Percentiles rank a stretch among this genome's conserved stretches.
Evolutionary conservation across 2,329 filamentous ascomycete species (phyloP).

Genomic region (Fusarium circinatum): DNA sequence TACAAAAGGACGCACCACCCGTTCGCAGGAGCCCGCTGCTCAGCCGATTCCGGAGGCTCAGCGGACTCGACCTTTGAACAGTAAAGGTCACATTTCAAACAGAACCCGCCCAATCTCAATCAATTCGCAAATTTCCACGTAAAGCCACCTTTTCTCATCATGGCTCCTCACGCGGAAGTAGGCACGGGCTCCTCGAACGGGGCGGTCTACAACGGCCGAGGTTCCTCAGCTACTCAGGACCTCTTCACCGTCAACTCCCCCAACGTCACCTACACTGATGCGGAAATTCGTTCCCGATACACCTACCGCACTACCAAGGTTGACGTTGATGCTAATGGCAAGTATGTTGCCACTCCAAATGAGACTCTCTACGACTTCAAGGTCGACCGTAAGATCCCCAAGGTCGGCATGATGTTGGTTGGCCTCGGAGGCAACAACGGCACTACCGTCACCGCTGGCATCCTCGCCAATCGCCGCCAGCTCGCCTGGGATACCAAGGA

Average conservation of each 20-base stretch:
- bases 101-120: slow-evolving; percentile 43
- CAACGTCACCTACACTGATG: slow-evolving; percentile 90
- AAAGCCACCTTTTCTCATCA: slow-evolving; percentile 59
- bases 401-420: slow-evolving; percentile 96
- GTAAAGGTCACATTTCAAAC: slow-evolving; percentile 58
- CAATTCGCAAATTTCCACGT: slow-evolving; percentile 39
- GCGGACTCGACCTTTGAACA: slow-evolving; percentile 71
- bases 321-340: slow-evolving; percentile 75
- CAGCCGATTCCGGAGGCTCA: slow-evolving; percentile 86
- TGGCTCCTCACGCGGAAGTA: slow-evolving; percentile 91
- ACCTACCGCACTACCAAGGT: slow-evolving; percentile 95
- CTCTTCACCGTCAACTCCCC: slow-evolving; percentile 91
- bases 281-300: slow-evolving; percentile 92
- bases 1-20: slow-evolving; percentile 83
- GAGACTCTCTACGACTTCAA: slow-evolving; percentile 97
- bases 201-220: slow-evolving; percentile 62
- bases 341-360: slow-evolving; percentile 84
- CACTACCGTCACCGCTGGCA: slow-evolving; percentile 94
- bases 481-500: slow-evolving; percentile 95
- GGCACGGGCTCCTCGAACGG: slow-evolving; percentile 67
- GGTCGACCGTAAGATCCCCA: slow-evolving; percentile 91
- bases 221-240: slow-evolving; percentile 60
- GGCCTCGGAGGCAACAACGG: slow-evolving; percentile 99
- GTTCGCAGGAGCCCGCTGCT: slow-evolving; percentile 96
- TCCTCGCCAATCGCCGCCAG: slow-evolving; percentile 90